Evolutionary conservation across 768 basidiomycete genomes (phyloP), one percentile per base, ranked within the genome.

Genomic region (Pleurotus citrinopileatus): DNA sequence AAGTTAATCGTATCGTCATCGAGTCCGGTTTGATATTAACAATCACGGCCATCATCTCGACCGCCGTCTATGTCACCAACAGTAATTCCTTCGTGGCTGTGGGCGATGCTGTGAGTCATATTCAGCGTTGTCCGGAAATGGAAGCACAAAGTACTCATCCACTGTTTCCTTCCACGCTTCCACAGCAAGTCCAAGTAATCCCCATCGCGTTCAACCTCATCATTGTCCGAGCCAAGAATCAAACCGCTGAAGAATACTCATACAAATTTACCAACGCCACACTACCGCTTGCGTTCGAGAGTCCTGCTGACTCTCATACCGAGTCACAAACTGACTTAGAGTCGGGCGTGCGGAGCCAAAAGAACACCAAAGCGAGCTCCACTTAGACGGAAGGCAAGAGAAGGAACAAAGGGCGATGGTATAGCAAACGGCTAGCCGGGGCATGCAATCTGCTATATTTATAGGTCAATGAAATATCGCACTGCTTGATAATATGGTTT

Each of bases 151-250:
- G 0, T 19, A 25, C n/a, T 25, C 38, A 38, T 23, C 38, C 10
- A 17, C 22, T 25, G 36, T 17, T 0, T 37, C 46, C 13, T 1
- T 36, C 9, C 20, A 27, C 32, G 9, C n/a, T 40, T 19, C 25
- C 20, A 44, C 9, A 57, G 56, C 42, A 56, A 15, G 44, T 59
- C 7, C 50, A 53, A 43, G 48, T 59, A 17, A 34, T 59, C 9
- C 50, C 42, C 9, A 59, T 59, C 26, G 50, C 58, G 13, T 59
- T 56, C 55, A 59, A 59, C 20, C 51, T 59, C 32, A 59, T 59
- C 51, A 59, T 59, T 22, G 56, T 56, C 22, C 55, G 58, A 10
- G 54, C 45, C 15, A 53, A 42, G 20, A 42, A 53, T 17, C 43
- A 44, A 27, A 44, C 43, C 1, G 20, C 43, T 10, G 43, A 22